Percentiles rank a stretch among this genome's conserved stretches.
Conservation (phyloP, 2,329 filamentous ascomycete species). For the Huntiella savannae region DNA sequence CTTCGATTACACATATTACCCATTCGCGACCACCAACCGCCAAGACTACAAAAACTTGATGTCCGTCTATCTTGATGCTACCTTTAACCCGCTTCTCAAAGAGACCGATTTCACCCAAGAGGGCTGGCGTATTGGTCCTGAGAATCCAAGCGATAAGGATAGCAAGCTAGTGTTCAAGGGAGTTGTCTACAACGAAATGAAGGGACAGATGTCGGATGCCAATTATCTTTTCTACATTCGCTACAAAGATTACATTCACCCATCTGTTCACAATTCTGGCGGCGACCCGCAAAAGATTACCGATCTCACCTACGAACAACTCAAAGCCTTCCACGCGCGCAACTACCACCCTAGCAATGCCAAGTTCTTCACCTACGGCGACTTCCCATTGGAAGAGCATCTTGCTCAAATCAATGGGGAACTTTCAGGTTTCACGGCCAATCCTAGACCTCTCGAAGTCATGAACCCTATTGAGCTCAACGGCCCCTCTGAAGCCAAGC, state of each 20-base stretch:
- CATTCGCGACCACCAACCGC: slow-evolving; percentile 88
- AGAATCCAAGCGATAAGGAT: slow-evolving; percentile 51
- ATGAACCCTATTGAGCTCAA: slow-evolving; percentile 60
- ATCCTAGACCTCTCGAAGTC: slow-evolving; percentile 23
- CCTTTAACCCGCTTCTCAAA: slow-evolving; percentile 74
- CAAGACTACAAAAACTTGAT: slow-evolving; percentile 93
- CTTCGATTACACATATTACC: slow-evolving; percentile 90
- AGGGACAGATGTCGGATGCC: slow-evolving; percentile 94
- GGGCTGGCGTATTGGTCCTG: slow-evolving; percentile 87
- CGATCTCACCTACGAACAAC: slow-evolving; percentile 76
- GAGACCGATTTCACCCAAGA: slow-evolving; percentile 88
- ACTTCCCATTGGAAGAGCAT: slow-evolving; percentile 72
- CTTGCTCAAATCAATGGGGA: slow-evolving; percentile 59
- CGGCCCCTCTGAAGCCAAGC: slow-evolving; percentile 48
- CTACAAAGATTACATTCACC: slow-evolving; percentile 88
- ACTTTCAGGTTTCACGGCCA: slow-evolving; percentile 53
- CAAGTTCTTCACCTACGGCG: slow-evolving; percentile 87
- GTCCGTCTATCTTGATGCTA: slow-evolving; percentile 92
- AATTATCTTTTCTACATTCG: slow-evolving; percentile 91
- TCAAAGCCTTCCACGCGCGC: slow-evolving; percentile 71
- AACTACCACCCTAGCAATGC: slow-evolving; percentile 97
- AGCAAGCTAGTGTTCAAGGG: slow-evolving; percentile 81
- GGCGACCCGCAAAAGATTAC: slow-evolving; percentile 95
- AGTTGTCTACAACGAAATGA: slow-evolving; percentile 99
- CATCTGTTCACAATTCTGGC: slow-evolving; percentile 87